Evolutionary conservation across 805 yeast genomes (phyloP).

Genomic region (Danielia reshetovae): DNA sequence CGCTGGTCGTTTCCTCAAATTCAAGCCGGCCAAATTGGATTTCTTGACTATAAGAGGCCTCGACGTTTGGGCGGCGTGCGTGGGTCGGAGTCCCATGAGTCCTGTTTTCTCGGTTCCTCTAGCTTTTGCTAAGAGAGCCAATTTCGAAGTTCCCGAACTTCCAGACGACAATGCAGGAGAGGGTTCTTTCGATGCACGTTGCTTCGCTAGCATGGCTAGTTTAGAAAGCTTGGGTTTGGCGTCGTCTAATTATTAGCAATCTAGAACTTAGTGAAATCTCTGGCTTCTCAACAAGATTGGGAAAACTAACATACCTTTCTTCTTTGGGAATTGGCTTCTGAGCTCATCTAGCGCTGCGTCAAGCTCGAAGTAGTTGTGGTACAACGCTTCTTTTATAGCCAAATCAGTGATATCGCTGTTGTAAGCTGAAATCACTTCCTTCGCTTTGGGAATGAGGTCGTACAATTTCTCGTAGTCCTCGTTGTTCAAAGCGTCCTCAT

Average conservation of each 20-base stretch:
- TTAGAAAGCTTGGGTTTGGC: slow-evolving; percentile 14
- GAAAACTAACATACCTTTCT: slow-evolving; percentile 42
- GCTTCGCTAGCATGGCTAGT: slow-evolving; percentile 15
- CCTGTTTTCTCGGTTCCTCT: slow-evolving; percentile 1
- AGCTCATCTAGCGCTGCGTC: slow-evolving; percentile 49
- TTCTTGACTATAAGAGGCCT: slow-evolving; percentile 1
- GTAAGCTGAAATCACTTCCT: slow-evolving; percentile 33
- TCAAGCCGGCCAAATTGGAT: background rate
- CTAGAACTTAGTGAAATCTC: slow-evolving; percentile 12
- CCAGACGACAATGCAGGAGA: background rate
- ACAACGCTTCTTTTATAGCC: slow-evolving; percentile 54
- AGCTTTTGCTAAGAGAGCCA: slow-evolving; percentile 6
- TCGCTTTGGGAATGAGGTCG: slow-evolving; percentile 41
- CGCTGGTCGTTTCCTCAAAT: background rate
- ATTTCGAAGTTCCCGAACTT: slow-evolving; percentile 3
- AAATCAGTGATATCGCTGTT: slow-evolving; percentile 43
- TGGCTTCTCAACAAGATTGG: background rate
- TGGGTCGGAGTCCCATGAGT: background rate
- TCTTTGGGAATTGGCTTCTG: slow-evolving; percentile 27
- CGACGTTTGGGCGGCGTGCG: background rate
- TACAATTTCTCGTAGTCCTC: slow-evolving; percentile 43
- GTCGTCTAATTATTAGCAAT: slow-evolving; percentile 17
- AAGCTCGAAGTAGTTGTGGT: slow-evolving; percentile 55
- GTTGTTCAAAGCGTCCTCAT: slow-evolving; percentile 35
- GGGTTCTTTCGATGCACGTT: slow-evolving; percentile 2